Evolutionary conservation across 257 asterid genomes (phyloP).

Genomic region (Nicotiana knightiana): DNA sequence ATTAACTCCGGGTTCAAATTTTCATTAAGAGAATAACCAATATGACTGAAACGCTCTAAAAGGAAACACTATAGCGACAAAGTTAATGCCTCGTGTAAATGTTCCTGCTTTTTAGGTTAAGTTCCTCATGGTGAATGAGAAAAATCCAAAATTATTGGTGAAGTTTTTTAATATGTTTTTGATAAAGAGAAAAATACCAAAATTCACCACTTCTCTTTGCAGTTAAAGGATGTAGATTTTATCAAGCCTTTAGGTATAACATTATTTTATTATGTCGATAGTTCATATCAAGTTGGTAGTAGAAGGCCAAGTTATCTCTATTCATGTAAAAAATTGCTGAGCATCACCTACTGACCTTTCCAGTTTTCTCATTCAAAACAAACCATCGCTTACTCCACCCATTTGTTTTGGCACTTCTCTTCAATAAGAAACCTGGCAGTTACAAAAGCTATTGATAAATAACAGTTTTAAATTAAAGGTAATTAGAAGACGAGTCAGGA

Average conservation of each 20-base stretch:
- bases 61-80: not conserved
- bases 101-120: not conserved
- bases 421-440: constrained; percentile 70
- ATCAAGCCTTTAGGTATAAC: not conserved
- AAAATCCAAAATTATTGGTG: not conserved
- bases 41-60: not conserved
- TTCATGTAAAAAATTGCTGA: not conserved
- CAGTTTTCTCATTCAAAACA: constrained; percentile 91
- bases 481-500: not conserved
- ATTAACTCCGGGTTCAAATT: not conserved
- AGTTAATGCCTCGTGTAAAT: not conserved
- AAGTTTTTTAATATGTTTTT: too few species aligned
- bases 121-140: not conserved
- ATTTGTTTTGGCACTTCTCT: constrained; percentile 79
- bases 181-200: not conserved
- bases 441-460: not conserved
- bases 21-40: not conserved
- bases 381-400: constrained; percentile 98
- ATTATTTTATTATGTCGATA: not conserved
- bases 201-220: not conserved
- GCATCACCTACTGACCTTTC: constrained; percentile 56
- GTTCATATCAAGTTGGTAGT: not conserved
- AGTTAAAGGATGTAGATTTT: not conserved
- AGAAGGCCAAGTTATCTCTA: not conserved
- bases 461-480: not conserved